A percentile compares a stretch with the other conserved stretches of the same genome.
Evolutionary conservation across 1,284 basidiomycete genomes (phyloP).

Genomic region (Ceratobasidium sp.): DNA sequence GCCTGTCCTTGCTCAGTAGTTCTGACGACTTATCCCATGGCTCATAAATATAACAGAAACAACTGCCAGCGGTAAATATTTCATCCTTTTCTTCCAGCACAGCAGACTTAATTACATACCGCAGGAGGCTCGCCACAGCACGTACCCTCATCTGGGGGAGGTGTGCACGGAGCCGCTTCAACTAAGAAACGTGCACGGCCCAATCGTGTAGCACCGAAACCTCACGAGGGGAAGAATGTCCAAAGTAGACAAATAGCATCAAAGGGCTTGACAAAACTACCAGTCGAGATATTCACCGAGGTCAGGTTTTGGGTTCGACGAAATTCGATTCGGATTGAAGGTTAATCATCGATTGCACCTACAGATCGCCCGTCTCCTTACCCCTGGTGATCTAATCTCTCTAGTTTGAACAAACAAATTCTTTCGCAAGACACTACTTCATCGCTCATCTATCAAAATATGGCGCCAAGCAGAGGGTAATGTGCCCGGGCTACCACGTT

Average conservation of each 20-base stretch:
- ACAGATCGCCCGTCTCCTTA: slow-evolving; percentile 22
- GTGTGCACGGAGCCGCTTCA: too few species aligned
- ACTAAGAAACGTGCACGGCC: neutral
- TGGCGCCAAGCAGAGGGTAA: slow-evolving; percentile 15
- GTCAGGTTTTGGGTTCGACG: neutral
- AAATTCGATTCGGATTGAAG: neutral
- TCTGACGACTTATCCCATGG: too few species aligned
- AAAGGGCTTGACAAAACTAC: slow-evolving; percentile 7
- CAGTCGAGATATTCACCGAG: slow-evolving; percentile 13
- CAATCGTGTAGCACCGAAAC: neutral
- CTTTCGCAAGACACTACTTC: slow-evolving; percentile 1
- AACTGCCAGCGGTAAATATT: too few species aligned
- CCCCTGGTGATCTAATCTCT: slow-evolving; percentile 16
- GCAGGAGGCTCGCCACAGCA: too few species aligned
- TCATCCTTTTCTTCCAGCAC: too few species aligned
- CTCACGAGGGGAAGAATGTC: neutral
- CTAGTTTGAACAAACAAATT: slow-evolving; percentile 15
- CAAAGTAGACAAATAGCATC: neutral
- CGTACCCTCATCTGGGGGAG: neutral
- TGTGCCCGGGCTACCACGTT: slow-evolving; percentile 25
- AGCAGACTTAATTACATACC: too few species aligned
- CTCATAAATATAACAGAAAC: too few species aligned
- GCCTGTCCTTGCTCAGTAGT: too few species aligned
- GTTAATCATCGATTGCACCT: neutral
- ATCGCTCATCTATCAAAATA: slow-evolving; percentile 5